Evolutionary conservation across 176 grass and related monocot species (phyloP).

Genomic region (Phoenix dactylifera): DNA sequence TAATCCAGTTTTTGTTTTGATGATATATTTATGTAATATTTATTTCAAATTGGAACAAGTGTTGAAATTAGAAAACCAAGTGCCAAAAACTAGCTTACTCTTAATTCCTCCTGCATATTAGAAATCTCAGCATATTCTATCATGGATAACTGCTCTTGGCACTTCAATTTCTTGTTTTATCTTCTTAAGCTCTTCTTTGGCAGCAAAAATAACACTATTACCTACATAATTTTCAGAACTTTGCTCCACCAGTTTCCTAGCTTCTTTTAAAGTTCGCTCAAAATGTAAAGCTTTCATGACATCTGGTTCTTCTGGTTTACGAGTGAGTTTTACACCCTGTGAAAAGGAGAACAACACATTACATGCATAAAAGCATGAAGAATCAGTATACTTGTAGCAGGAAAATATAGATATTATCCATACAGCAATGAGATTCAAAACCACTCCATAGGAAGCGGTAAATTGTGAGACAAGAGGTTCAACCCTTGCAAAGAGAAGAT

Average conservation of each 20-base stretch:
- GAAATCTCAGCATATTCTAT: slow-evolving; percentile 85
- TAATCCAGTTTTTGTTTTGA: too few relatives aligned
- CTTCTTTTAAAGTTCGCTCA: slow-evolving; percentile 90
- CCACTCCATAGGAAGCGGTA: slow-evolving; percentile 96
- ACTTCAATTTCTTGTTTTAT: slow-evolving; percentile 69
- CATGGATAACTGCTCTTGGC: slow-evolving; percentile 61
- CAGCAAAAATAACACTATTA: slow-evolving; percentile 86
- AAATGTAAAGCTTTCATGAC: slow-evolving; percentile 41
- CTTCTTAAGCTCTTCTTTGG: slow-evolving; percentile 84
- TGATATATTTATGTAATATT: too few relatives aligned
- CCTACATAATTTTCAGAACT: slow-evolving; percentile 99
- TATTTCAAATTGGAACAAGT: too few relatives aligned
- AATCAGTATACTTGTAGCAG: background rate
- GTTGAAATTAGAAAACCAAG: too few relatives aligned
- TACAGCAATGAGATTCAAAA: slow-evolving; percentile 97
- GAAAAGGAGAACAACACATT: background rate
- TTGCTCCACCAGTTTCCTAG: slow-evolving; percentile 89
- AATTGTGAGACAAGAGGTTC: slow-evolving; percentile 98
- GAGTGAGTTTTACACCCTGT: slow-evolving; percentile 89
- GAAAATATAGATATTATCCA: slow-evolving; percentile 18
- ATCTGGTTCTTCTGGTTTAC: slow-evolving; percentile 51
- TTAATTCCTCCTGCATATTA: slow-evolving; percentile 57
- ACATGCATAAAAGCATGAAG: slow-evolving; percentile 7
- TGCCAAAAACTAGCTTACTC: slow-evolving; percentile 23
- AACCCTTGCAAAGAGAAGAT: slow-evolving; percentile 75